A percentile compares a stretch with the other conserved stretches of the same genome.
Conservation (phyloP, 441 rosid species). For the Aleurites moluccanus region DNA sequence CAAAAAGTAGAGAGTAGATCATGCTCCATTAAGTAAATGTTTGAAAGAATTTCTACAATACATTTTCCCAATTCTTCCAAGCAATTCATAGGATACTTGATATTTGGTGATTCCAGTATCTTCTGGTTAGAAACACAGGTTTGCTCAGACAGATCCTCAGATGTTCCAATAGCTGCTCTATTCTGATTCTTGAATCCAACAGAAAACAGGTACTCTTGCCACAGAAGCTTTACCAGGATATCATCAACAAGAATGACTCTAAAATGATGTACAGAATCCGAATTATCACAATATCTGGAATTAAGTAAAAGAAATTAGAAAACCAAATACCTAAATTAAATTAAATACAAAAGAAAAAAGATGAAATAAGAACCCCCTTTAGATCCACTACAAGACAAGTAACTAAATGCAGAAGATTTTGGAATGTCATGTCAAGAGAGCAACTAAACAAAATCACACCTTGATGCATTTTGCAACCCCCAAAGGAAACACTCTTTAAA, state of each 20-base stretch:
- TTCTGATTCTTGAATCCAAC: conserved; percentile 34
- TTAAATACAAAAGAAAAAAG: not conserved
- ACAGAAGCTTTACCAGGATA: conserved; percentile 71
- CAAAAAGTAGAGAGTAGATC: conserved; percentile 59
- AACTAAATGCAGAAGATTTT: conserved; percentile 21
- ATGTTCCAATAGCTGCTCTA: conserved; percentile 27
- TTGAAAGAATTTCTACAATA: conserved; percentile 77
- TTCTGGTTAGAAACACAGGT: conserved; percentile 35
- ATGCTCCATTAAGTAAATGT: conserved; percentile 45
- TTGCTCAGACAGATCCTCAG: conserved; percentile 32
- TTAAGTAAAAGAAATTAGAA: conserved; percentile 24
- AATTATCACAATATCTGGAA: conserved; percentile 56
- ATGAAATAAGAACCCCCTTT: not conserved
- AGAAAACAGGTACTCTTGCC: conserved; percentile 62
- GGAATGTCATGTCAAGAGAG: conserved; percentile 13
- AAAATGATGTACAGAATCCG: conserved; percentile 48
- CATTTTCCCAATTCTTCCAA: conserved; percentile 77
- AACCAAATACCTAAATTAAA: conserved; percentile 6
- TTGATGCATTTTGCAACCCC: conserved; percentile 75
- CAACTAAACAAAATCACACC: conserved; percentile 39
- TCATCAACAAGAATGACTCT: conserved; percentile 55
- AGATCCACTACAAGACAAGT: not conserved
- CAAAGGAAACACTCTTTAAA: conserved; percentile 82
- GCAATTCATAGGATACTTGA: conserved; percentile 42
- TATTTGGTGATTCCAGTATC: conserved; percentile 35